A percentile compares a stretch with the other conserved stretches of the same genome.
Conservation (phyloP, 2,329 filamentous ascomycete genomes). For the Monosporascus cannonballus region DNA sequence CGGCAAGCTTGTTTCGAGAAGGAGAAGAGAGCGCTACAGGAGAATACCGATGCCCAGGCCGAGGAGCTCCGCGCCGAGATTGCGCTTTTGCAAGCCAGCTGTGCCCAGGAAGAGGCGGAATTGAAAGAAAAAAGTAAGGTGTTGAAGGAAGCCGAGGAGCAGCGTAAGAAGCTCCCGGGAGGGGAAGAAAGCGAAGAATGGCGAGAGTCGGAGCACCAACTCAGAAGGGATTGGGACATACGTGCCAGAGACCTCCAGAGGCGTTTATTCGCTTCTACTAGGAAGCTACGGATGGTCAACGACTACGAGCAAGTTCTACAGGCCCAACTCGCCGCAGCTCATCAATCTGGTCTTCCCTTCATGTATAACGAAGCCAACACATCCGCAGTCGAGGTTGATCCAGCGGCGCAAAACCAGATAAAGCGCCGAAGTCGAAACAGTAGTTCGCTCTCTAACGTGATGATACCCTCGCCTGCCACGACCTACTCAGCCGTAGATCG, state of each 20-base stretch:
- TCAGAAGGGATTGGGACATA: constrained; percentile 51
- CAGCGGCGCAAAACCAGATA: constrained; percentile 32
- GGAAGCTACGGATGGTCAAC: constrained; percentile 40
- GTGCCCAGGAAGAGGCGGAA: constrained; percentile 61
- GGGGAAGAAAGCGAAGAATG: constrained; percentile 55
- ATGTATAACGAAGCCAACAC: constrained; percentile 39
- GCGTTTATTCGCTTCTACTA: constrained; percentile 40
- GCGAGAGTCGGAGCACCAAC: constrained; percentile 43
- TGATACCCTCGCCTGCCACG: constrained; percentile 35
- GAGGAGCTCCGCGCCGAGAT: constrained; percentile 50
- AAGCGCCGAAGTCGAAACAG: constrained; percentile 44
- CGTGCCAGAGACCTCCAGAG: constrained; percentile 48
- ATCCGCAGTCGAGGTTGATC: constrained; percentile 43
- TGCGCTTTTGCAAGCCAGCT: constrained; percentile 56
- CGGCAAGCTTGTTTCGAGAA: constrained; percentile 48
- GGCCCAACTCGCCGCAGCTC: constrained; percentile 38
- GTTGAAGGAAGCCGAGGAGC: constrained; percentile 68
- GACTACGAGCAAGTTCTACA: constrained; percentile 40
- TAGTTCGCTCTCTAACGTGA: constrained; percentile 38
- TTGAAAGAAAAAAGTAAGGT: constrained; percentile 65
- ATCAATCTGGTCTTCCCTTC: constrained; percentile 36
- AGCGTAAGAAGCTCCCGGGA: constrained; percentile 57
- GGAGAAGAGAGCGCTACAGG: constrained; percentile 45
- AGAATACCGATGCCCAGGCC: constrained; percentile 46
- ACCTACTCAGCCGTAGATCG: constrained; percentile 33